phyloP scores from a whole-genome alignment of 345 rosid genomes.

The Dovyalis caffra region DNA sequence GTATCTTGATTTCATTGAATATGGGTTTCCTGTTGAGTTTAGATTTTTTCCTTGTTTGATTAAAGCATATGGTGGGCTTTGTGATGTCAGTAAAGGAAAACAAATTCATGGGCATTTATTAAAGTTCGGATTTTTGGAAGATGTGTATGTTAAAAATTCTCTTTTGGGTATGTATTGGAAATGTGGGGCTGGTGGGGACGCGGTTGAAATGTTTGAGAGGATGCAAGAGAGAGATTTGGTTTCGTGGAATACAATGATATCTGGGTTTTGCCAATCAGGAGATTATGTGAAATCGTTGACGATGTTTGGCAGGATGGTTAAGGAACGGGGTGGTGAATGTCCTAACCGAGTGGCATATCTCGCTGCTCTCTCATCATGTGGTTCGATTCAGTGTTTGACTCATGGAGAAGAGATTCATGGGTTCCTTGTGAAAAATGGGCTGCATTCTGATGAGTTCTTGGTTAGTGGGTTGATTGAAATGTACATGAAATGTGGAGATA shows the following conservation, averaged over 20 bases:
- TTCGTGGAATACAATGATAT: slow-evolving; percentile 47
- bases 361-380: slow-evolving; percentile 40
- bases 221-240: slow-evolving; percentile 35
- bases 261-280: slow-evolving; percentile 31
- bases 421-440: slow-evolving; percentile 31
- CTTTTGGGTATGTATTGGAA: slow-evolving; percentile 35
- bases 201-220: slow-evolving; percentile 37
- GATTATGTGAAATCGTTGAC: slow-evolving; percentile 25
- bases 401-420: slow-evolving; percentile 44
- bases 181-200: slow-evolving; percentile 23
- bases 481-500: slow-evolving; percentile 47
- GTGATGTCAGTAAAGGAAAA: slow-evolving; percentile 22
- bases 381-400: slow-evolving; percentile 26
- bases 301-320: slow-evolving; percentile 29
- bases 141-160: slow-evolving; percentile 34
- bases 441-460: slow-evolving; percentile 35
- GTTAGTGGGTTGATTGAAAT: slow-evolving; percentile 37
- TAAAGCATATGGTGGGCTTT: slow-evolving; percentile 40
- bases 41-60: slow-evolving; percentile 40
- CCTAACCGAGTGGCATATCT: slow-evolving; percentile 31
- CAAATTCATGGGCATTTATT: slow-evolving; percentile 43
- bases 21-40: slow-evolving; percentile 30
- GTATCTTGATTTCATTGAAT: slow-evolving; percentile 35
- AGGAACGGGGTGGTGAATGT: slow-evolving; percentile 15
- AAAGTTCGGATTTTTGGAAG: slow-evolving; percentile 33